Evolutionary conservation across 1,139 yeast species (phyloP), one percentile per base, ranked within the genome.

Genomic region (Pneumocystis wakefieldiae): DNA sequence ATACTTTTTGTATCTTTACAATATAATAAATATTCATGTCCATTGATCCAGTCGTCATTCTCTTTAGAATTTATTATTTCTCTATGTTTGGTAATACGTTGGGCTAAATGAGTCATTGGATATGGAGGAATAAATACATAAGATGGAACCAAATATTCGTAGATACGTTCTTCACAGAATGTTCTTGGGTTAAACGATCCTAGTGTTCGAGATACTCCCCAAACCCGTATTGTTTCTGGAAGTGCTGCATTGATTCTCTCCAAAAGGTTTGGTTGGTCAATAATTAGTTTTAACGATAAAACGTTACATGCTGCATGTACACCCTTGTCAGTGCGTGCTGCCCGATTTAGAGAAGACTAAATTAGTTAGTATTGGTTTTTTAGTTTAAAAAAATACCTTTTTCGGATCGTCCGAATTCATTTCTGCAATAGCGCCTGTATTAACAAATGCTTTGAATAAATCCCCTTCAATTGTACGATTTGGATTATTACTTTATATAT

Each of bases 241-340:
- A 92, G 78, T 61, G 79, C 73, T 1, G 78, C 74, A 73, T 92
- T 92, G 74, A 94, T 86, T 73, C 84, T 87, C 59, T 79, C 78
- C 59, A 86, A 78, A 63, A 91, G 80, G 64, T 87, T 86, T n/a
- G 80, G 81, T 70, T 91, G 97, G 72, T 91, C 97, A 65, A 91
- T 81, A 70, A 91, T 90, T 78, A 92, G 77, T 73, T 92, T 92
- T 70, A 89, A 78, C 8, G 96, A 87, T 59, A 94, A 83, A 38
- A 92, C 90, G 72, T 92, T 92, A 36, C 98, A 97, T 4, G 97
- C 97, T 35, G 99, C 98, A 75, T 92, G 99, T 17, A 92, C 99
- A 67, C 98, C 99, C 75, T 92, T 94, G 73, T 92, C 99, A 4
- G 99, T 92, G 74, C 98, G 81, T 2, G 98, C 98, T 60, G 97